Conservation (phyloP, 2,329 filamentous ascomycete species). For the Colletotrichum shisoi region DNA sequence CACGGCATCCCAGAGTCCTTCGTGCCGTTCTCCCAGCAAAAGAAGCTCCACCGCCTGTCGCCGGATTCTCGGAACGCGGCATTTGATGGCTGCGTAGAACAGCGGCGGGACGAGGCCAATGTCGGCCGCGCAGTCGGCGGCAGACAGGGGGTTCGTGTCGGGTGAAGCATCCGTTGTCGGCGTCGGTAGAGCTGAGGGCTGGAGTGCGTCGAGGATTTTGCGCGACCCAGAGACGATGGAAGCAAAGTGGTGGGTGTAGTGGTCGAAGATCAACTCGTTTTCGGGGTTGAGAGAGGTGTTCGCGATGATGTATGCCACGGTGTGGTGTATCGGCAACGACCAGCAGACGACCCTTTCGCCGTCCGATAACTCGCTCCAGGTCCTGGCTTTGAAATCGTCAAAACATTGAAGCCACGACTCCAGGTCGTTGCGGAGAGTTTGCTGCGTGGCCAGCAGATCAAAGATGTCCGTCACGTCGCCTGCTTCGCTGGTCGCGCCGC, state of each 20-base stretch:
- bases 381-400: conserved; percentile 40
- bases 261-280: conserved; percentile 52
- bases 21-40: conserved; percentile 45
- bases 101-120: conserved; percentile 56
- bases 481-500: not conserved
- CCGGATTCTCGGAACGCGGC: conserved; percentile 53
- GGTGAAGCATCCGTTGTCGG: conserved; percentile 1
- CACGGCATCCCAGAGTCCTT: conserved; percentile 54
- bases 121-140: conserved; percentile 50
- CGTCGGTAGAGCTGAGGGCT: not conserved
- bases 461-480: not conserved
- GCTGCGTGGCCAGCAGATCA: conserved; percentile 11
- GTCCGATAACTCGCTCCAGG: conserved; percentile 37
- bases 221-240: conserved; percentile 43
- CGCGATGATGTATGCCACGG: conserved; percentile 55
- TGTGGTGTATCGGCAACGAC: conserved; percentile 52
- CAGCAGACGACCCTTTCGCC: conserved; percentile 22
- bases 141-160: conserved; percentile 40
- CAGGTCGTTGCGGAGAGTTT: conserved; percentile 25
- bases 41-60: conserved; percentile 50
- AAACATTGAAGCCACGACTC: conserved; percentile 43
- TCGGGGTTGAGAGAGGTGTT: conserved; percentile 46
- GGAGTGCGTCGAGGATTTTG: not conserved
- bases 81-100: conserved; percentile 58
- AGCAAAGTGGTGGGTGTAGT: conserved; percentile 46